Conservation (phyloP, 768 basidiomycete genomes). For the Postia placenta region DNA sequence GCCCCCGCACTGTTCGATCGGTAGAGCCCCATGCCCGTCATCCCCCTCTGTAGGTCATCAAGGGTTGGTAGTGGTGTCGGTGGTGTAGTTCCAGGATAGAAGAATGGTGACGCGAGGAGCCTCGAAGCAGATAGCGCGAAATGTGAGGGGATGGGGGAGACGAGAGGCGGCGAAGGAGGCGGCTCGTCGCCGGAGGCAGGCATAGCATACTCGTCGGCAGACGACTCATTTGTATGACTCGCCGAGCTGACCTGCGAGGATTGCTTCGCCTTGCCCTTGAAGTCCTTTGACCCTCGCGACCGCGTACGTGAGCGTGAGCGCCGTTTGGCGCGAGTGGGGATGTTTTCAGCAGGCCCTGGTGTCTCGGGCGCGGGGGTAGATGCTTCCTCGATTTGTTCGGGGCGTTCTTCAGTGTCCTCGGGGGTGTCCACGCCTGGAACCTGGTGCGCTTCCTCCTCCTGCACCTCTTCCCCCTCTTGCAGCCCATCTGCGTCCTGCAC, state of each 20-base stretch:
- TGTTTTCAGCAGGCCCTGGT: conserved; percentile 25
- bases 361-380: conserved; percentile 18
- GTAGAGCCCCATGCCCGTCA: conserved; percentile 48
- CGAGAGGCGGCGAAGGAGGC: conserved; percentile 34
- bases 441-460: conserved; percentile 1
- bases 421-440: conserved; percentile 5
- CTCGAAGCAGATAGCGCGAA: conserved; percentile 28
- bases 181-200: conserved; percentile 27
- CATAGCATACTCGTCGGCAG: conserved; percentile 43
- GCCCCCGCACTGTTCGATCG: conserved; percentile 81
- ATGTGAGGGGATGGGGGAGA: conserved; percentile 54
- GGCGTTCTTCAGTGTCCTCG: conserved; percentile 6
- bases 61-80: conserved; percentile 71
- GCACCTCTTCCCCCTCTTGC: conserved; percentile 2
- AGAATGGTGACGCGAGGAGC: conserved; percentile 41
- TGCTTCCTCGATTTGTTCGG: conserved; percentile 17
- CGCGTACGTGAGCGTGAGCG: conserved; percentile 66
- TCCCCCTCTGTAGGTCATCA: conserved; percentile 60
- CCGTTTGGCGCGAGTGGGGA: conserved; percentile 52
- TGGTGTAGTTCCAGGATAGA: conserved; percentile 62
- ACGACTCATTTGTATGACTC: conserved; percentile 55
- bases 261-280: conserved; percentile 55
- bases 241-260: conserved; percentile 36
- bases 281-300: conserved; percentile 60
- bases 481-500: conserved; percentile 21